phyloP scores from a whole-genome alignment of 148 eudicot species.

The Silene conica region DNA sequence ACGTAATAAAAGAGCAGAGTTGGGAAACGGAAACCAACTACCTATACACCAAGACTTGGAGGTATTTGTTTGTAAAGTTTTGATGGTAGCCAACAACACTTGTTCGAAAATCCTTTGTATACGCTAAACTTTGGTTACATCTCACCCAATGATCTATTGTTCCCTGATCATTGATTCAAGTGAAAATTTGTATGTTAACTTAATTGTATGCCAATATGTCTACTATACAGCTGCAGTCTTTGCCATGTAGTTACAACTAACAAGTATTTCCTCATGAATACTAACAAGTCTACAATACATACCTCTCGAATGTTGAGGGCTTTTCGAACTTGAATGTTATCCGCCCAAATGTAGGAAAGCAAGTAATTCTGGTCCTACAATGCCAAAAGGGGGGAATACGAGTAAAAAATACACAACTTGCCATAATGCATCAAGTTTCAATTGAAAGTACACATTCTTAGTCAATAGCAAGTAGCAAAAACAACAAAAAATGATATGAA shows the following conservation, averaged over 20 bases:
- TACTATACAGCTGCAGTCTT: neutral
- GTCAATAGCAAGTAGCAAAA: no score
- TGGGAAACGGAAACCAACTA: conserved; percentile 7
- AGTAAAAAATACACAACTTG: neutral
- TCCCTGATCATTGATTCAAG: conserved; percentile 16
- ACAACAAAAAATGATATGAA: no score
- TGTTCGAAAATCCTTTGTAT: neutral
- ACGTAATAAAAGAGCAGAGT: neutral
- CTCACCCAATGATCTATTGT: conserved; percentile 27
- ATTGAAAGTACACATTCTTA: neutral
- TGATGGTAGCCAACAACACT: conserved; percentile 27
- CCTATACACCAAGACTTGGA: conserved; percentile 31
- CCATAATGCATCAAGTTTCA: neutral
- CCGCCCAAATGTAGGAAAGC: conserved; percentile 21
- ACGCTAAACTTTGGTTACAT: conserved; percentile 18
- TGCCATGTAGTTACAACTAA: neutral
- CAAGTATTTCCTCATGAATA: neutral
- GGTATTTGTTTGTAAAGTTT: conserved; percentile 20
- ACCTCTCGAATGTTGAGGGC: conserved; percentile 27
- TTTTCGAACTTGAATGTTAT: conserved; percentile 22
- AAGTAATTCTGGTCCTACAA: conserved; percentile 20
- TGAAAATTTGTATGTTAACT: neutral
- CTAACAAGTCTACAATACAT: neutral
- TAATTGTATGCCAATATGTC: neutral
- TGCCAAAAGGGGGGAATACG: neutral